phyloP scores from a whole-genome alignment of 2,329 filamentous ascomycete species.

The Ophiostoma piceae region DNA sequence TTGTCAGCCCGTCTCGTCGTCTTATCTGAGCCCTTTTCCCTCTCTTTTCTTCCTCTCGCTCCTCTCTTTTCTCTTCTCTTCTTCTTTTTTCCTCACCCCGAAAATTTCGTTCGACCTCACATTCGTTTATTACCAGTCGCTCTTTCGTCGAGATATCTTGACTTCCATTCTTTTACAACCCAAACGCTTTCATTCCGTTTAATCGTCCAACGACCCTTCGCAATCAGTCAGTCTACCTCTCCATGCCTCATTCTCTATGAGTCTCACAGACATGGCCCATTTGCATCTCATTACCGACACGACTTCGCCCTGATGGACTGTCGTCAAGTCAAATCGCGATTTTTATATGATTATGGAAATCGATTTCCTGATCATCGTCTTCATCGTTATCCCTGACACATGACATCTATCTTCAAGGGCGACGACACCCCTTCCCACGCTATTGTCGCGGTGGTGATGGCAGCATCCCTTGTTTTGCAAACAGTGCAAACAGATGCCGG shows the following conservation, averaged over 20 bases:
- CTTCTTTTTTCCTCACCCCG: slow-evolving; percentile 4
- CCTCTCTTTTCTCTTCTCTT: background rate
- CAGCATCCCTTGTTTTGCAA: slow-evolving; percentile 8
- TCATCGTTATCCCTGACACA: background rate
- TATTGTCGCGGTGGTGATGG: background rate
- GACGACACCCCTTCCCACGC: background rate
- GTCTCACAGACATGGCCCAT: background rate
- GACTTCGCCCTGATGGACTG: background rate
- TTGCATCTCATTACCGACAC: background rate
- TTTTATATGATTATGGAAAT: background rate
- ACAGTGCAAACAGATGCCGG: background rate
- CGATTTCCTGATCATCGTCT: background rate
- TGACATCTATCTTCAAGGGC: background rate
- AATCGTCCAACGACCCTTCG: background rate
- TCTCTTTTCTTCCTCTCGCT: slow-evolving; percentile 2
- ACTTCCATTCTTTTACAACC: slow-evolving; percentile 18
- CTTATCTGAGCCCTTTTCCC: background rate
- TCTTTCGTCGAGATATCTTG: slow-evolving; percentile 21
- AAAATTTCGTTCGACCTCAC: slow-evolving; percentile 19
- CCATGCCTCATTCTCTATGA: background rate
- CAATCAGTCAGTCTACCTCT: slow-evolving; percentile 9
- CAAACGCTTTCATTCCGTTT: background rate
- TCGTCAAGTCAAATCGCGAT: background rate
- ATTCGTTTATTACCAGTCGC: slow-evolving; percentile 21
- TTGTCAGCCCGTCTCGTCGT: background rate